phyloP scores from a whole-genome alignment of 2,329 filamentous ascomycete species.

The Aureobasidium sp. region DNA sequence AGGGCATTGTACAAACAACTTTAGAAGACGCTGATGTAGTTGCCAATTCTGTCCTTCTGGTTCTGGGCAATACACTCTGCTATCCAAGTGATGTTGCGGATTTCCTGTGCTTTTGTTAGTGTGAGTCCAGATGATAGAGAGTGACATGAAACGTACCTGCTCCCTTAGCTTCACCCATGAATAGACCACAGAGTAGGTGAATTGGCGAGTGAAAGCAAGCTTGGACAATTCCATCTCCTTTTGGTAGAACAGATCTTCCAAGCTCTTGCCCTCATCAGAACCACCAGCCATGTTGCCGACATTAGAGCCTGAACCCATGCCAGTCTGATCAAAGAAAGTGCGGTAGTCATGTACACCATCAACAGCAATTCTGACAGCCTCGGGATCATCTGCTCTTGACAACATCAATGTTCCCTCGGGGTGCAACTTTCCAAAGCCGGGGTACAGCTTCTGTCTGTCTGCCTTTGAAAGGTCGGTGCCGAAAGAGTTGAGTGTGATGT shows the following conservation, averaged over 20 bases:
- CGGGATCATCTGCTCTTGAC: slow-evolving; percentile 86
- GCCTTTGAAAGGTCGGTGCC: slow-evolving; percentile 91
- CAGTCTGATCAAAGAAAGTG: slow-evolving; percentile 89
- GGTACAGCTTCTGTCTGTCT: slow-evolving; percentile 94
- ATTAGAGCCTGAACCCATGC: slow-evolving; percentile 57
- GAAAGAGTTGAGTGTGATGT: slow-evolving; percentile 98
- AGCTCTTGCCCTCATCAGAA: slow-evolving; percentile 72
- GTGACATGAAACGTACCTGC: slow-evolving; percentile 58
- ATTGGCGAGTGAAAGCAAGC: slow-evolving; percentile 88
- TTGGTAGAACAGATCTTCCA: slow-evolving; percentile 98
- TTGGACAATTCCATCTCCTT: slow-evolving; percentile 99
- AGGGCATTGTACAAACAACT: not conserved
- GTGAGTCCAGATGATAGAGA: not conserved
- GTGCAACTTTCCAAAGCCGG: slow-evolving; percentile 81
- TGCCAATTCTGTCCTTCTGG: slow-evolving; percentile 97
- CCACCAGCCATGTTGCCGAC: slow-evolving; percentile 82
- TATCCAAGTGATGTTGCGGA: slow-evolving; percentile 99
- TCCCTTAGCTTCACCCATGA: slow-evolving; percentile 96
- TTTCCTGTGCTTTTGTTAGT: slow-evolving; percentile 60
- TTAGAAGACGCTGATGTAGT: slow-evolving; percentile 96
- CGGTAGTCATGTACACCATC: slow-evolving; percentile 93
- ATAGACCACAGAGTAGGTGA: slow-evolving; percentile 90
- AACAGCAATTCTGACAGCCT: slow-evolving; percentile 87
- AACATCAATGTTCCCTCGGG: slow-evolving; percentile 94
- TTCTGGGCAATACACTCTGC: slow-evolving; percentile 99